Percentiles rank a stretch among this genome's conserved stretches.
These are phyloP conservation scores for Yamadazyma kanchanaburiensis DNA, from an alignment of 1,139 yeast genomes.

Conservation along the genomic window DNA sequence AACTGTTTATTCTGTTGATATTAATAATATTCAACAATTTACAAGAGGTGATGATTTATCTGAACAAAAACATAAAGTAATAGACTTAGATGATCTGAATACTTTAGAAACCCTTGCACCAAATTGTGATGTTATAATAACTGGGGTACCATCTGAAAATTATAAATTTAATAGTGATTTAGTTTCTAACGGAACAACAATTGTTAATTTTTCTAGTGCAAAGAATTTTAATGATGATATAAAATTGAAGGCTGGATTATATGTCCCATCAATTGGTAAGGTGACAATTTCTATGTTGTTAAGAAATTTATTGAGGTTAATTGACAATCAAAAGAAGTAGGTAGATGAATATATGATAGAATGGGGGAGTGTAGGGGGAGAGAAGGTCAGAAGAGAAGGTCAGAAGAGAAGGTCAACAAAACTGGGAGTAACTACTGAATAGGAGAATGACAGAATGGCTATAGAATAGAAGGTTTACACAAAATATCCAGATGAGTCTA, in stretches of 20 bases:
- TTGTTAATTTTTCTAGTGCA: conserved; percentile 84
- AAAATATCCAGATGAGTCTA: no score
- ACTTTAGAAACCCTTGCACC: conserved; percentile 63
- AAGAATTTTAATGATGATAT: conserved; percentile 81
- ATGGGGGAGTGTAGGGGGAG: no score
- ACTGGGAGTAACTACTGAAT: no score
- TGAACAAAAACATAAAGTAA: conserved; percentile 79
- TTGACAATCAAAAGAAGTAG: no score
- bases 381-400: no score
- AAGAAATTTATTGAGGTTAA: conserved; percentile 78
- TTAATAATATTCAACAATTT: conserved; percentile 83
- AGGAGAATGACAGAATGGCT: no score
- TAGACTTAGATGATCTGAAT: conserved; percentile 51
- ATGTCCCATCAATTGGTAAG: conserved; percentile 94
- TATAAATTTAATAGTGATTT: conserved; percentile 85
- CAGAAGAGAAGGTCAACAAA: no score
- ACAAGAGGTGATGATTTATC: conserved; percentile 91
- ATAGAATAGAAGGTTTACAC: no score
- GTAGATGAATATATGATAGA: no score
- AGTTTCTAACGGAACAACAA: conserved; percentile 83
- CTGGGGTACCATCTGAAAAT: conserved; percentile 84
- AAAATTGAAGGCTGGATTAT: conserved; percentile 80
- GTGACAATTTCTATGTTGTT: conserved; percentile 93
- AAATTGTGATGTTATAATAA: conserved; percentile 84
- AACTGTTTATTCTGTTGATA: conserved; percentile 86